These are phyloP conservation scores for Septoria petroselini DNA, from an alignment of 2,329 filamentous ascomycete genomes.

Conservation along the genomic window DNA sequence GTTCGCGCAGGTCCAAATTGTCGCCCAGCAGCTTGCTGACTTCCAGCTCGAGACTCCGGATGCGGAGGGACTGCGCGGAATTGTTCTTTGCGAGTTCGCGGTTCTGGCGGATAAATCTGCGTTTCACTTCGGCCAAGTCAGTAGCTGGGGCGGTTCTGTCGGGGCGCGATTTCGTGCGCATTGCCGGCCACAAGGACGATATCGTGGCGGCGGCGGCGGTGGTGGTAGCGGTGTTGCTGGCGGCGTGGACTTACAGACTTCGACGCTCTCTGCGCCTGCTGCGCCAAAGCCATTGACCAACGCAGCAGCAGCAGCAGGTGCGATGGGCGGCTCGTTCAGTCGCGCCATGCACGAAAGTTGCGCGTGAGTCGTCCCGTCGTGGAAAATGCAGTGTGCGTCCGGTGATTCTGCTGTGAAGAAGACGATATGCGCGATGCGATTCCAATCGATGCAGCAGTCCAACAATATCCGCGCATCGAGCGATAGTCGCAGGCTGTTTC, in stretches of 20 bases:
- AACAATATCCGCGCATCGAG: neutral
- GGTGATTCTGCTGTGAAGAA: too few species aligned
- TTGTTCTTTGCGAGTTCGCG: constrained; percentile 76
- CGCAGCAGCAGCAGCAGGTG: constrained; percentile 42
- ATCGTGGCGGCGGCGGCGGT: constrained; percentile 1
- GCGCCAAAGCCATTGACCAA: constrained; percentile 17
- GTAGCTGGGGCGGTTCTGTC: constrained; percentile 27
- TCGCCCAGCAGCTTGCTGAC: constrained; percentile 72
- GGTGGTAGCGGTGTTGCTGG: neutral
- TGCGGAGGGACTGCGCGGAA: constrained; percentile 71
- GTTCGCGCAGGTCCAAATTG: constrained; percentile 69
- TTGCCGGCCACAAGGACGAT: constrained; percentile 17
- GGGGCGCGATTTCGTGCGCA: constrained; percentile 37
- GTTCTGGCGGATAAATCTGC: constrained; percentile 78
- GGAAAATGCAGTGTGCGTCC: neutral
- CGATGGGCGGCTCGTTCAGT: constrained; percentile 68
- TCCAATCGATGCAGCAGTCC: neutral
- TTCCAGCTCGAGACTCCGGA: constrained; percentile 73
- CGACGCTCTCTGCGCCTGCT: constrained; percentile 58
- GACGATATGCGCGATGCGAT: neutral
- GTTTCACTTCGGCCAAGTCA: constrained; percentile 59
- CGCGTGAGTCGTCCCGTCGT: neutral
- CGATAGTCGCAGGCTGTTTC: neutral
- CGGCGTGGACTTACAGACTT: constrained; percentile 59
- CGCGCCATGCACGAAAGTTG: constrained; percentile 62